Evolutionary conservation across 139 green algal genomes (phyloP), one percentile per base, ranked within the genome.

Genomic region (Volvox reticuliferus): DNA sequence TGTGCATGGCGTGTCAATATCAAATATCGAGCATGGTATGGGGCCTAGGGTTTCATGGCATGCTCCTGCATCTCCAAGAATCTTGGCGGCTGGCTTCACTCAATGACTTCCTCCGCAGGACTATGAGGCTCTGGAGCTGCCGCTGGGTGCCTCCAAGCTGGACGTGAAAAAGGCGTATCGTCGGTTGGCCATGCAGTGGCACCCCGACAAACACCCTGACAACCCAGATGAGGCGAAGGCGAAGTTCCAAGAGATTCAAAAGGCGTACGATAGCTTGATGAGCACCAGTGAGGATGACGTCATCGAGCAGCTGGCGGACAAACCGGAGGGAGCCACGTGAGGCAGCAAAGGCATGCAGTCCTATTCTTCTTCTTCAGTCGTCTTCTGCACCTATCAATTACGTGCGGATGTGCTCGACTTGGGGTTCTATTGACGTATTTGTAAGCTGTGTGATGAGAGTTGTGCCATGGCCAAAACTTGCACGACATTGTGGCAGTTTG

Each of bases 121-220:
- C 91, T 98, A 98, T 86, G 96, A 98, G 89, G 88, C 94, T 18
- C 93, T 98, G 65, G 97, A 95, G 24, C 28, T 99, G 62, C 92
- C 95, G 13, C 87, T 97, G 87, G 97, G 97, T 2, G 94, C 96
- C 3, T 95, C 94, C 91, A 97, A 97, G 92, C 94, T 95, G 22
- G 97, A 98, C 22, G 89, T 95, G 88, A 98, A 98, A 92, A 94
- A 95, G 36, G 97, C 97, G 0, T 99, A 97, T 93, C 93, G 96
- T 71, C 95, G 96, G 90, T 92, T 98, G 86, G 97, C 96, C 32
- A 96, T 94, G 86, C 79, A 95, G 92, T 98, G 96, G 96, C 97
- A 99, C 89, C 97, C 97, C 24, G 97, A 99, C 95, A 99, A 98
- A 91, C 96, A 99, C 93, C 92, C 86, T 28, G 82, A 92, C 78